Conservation (phyloP, 345 rosid genomes). For the Sisymbrium irio region DNA sequence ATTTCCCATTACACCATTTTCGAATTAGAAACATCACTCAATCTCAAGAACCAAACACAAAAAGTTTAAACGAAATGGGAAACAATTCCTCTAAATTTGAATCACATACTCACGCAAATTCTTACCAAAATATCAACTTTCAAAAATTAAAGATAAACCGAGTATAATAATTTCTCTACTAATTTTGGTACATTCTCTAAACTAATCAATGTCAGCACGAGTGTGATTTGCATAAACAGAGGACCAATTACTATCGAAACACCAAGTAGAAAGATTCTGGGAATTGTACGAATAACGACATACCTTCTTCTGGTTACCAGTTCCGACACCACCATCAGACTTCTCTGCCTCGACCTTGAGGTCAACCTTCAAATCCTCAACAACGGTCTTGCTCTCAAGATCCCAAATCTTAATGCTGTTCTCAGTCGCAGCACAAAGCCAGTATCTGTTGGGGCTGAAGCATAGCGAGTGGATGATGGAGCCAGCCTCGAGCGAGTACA, state of each 20-base stretch:
- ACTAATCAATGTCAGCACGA: too few relatives aligned
- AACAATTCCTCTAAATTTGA: too few relatives aligned
- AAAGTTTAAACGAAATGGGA: too few relatives aligned
- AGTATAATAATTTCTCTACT: background rate
- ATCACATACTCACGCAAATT: too few relatives aligned
- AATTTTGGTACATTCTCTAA: too few relatives aligned
- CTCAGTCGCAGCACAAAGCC: slow-evolving; percentile 89
- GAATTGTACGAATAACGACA: background rate
- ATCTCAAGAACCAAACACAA: too few relatives aligned
- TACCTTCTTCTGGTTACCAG: slow-evolving; percentile 66
- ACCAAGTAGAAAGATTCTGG: background rate
- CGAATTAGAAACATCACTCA: too few relatives aligned
- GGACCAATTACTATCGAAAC: too few relatives aligned
- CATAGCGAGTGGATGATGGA: slow-evolving; percentile 72
- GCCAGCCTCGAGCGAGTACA: slow-evolving; percentile 69
- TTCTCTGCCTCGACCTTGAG: slow-evolving; percentile 84
- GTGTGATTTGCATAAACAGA: too few relatives aligned
- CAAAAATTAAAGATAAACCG: background rate
- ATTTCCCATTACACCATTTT: slow-evolving; percentile 11
- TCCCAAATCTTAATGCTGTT: slow-evolving; percentile 88
- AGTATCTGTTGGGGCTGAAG: slow-evolving; percentile 89
- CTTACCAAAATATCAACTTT: too few relatives aligned
- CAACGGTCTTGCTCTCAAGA: slow-evolving; percentile 85
- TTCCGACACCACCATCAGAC: slow-evolving; percentile 49
- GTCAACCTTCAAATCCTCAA: slow-evolving; percentile 87